Evolutionary conservation across 1,139 yeast genomes (phyloP).

Genomic region (Meyerozyma guilliermondii): DNA sequence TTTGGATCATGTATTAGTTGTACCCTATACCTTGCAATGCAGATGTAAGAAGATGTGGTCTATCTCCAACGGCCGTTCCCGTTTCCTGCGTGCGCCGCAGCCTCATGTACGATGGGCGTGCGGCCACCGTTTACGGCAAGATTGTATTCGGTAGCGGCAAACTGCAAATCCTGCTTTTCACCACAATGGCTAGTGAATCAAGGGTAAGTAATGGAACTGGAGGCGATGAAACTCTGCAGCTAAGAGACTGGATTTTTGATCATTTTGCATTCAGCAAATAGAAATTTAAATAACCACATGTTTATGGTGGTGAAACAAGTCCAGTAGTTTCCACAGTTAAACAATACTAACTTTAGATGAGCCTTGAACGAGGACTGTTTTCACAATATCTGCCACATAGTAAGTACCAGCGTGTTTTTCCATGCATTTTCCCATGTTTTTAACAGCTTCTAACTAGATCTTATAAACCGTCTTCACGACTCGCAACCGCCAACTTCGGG

Average conservation of each 20-base stretch:
- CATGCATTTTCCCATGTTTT: not conserved
- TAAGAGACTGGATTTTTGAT: not conserved
- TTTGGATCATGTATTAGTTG: too few species aligned
- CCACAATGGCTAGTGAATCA: not conserved
- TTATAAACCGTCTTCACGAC: not conserved
- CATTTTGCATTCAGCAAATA: not conserved
- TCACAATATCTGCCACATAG: not conserved
- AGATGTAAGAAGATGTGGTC: too few species aligned
- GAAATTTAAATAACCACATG: too few species aligned
- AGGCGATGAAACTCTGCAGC: too few species aligned
- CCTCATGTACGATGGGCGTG: not conserved
- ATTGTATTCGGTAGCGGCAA: slow-evolving; percentile 1
- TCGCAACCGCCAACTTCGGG: not conserved
- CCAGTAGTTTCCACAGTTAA: not conserved
- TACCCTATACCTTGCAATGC: too few species aligned
- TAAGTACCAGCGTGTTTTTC: not conserved
- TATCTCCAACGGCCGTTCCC: too few species aligned
- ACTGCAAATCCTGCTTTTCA: not conserved
- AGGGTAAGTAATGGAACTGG: not conserved
- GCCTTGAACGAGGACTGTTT: not conserved
- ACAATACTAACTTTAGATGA: not conserved
- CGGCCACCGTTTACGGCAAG: slow-evolving; percentile 1
- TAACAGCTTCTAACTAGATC: not conserved
- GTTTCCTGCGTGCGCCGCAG: not conserved
- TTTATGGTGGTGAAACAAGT: not conserved